Percentiles rank a stretch among this genome's conserved stretches.
Evolutionary conservation across 441 rosid species (phyloP).

Genomic region (Eutrema salsugineum): DNA sequence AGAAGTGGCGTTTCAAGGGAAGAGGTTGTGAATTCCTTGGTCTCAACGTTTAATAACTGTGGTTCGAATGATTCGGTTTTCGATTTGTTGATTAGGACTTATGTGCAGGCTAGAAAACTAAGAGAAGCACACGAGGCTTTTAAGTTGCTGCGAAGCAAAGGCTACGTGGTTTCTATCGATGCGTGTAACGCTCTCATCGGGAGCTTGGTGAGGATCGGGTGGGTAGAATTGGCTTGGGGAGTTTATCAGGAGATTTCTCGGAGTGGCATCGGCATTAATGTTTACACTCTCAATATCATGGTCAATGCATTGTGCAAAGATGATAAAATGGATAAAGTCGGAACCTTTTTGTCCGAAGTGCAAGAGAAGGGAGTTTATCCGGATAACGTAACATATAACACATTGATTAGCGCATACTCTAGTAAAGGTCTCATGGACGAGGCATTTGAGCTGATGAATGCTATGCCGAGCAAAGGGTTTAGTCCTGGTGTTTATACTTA

Average conservation of each 20-base stretch:
- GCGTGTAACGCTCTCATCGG: conserved; percentile 84
- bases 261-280: conserved; percentile 50
- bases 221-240: conserved; percentile 76
- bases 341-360: conserved; percentile 44
- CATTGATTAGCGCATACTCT: conserved; percentile 61
- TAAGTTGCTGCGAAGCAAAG: conserved; percentile 45
- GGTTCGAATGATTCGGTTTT: conserved; percentile 44
- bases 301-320: conserved; percentile 85
- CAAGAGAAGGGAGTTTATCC: conserved; percentile 60
- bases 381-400: conserved; percentile 66
- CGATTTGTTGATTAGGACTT: conserved; percentile 74
- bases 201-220: conserved; percentile 72
- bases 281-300: conserved; percentile 77
- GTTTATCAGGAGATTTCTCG: conserved; percentile 50
- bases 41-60: conserved; percentile 32
- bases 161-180: conserved; percentile 50
- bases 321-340: conserved; percentile 43
- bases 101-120: conserved; percentile 70
- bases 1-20: conserved; percentile 63
- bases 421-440: conserved; percentile 59
- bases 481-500: conserved; percentile 63
- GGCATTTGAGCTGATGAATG: conserved; percentile 58
- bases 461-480: conserved; percentile 63
- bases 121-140: conserved; percentile 75
- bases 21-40: conserved; percentile 55